A percentile compares a stretch with the other conserved stretches of the same genome.
Evolutionary conservation across 495 filamentous ascomycete genomes (phyloP).

Genomic region (Talaromyces wortmannii): DNA sequence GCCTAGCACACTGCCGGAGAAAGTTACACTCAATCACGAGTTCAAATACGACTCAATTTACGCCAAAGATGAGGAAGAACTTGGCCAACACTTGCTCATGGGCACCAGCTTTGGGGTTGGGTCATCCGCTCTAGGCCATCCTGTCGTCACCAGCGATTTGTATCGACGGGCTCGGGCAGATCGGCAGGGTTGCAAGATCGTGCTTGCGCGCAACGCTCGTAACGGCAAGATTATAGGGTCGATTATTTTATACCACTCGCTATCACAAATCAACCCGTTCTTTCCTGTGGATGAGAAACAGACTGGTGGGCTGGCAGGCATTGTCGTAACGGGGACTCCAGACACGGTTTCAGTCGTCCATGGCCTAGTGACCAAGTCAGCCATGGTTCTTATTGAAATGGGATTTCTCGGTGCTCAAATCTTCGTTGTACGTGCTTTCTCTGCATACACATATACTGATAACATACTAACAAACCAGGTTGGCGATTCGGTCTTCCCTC

Average conservation of each 20-base stretch:
- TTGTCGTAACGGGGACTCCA: background rate
- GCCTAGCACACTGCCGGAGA: background rate
- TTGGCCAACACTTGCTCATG: slow-evolving; percentile 1
- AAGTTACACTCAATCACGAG: background rate
- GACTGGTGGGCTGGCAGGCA: background rate
- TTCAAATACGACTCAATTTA: background rate
- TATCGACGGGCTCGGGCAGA: background rate
- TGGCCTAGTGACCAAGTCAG: background rate
- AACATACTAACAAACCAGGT: background rate
- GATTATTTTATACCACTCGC: slow-evolving; percentile 1
- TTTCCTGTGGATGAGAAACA: background rate
- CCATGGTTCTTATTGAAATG: background rate
- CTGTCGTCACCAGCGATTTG: background rate
- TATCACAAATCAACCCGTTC: slow-evolving; percentile 1
- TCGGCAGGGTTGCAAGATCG: slow-evolving; percentile 1
- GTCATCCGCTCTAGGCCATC: background rate
- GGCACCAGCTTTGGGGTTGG: background rate
- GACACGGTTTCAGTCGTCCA: background rate
- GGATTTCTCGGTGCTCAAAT: slow-evolving; percentile 1
- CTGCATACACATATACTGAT: background rate
- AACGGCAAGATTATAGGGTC: slow-evolving; percentile 1
- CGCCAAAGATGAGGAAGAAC: background rate
- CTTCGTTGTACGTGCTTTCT: background rate
- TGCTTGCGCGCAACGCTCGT: background rate
- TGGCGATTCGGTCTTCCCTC: background rate